A percentile compares a stretch with the other conserved stretches of the same genome.
These are phyloP conservation scores for Chytriomyces sp. DNA, from an alignment of 192 early-diverging fungal genomes.

Conservation along the genomic window DNA sequence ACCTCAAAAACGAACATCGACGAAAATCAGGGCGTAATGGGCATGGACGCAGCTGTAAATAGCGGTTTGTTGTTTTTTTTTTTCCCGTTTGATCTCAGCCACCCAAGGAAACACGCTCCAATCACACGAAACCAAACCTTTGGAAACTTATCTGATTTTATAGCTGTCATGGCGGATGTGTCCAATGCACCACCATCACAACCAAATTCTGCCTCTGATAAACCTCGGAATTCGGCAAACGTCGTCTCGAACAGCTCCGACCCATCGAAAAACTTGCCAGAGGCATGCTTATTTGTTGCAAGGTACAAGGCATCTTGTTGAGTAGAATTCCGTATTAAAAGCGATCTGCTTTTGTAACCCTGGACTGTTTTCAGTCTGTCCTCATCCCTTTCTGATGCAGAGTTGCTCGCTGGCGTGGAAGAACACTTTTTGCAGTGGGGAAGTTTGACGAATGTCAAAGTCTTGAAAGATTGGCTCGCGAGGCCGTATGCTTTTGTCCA, in stretches of 20 bases:
- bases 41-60: too few species aligned
- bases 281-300: constrained; percentile 76
- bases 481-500: constrained; percentile 83
- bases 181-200: too few species aligned
- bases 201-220: too few species aligned
- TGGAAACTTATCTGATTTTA: too few species aligned
- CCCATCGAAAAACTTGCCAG: constrained; percentile 39
- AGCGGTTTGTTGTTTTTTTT: too few species aligned
- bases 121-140: too few species aligned
- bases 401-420: constrained; percentile 61
- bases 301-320: constrained; percentile 51
- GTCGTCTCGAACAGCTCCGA: constrained; percentile 18
- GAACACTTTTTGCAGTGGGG: constrained; percentile 72
- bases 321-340: neutral
- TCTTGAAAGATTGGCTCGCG: constrained; percentile 72
- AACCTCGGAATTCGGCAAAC: neutral
- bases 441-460: constrained; percentile 67
- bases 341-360: neutral
- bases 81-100: too few species aligned
- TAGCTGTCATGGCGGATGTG: too few species aligned
- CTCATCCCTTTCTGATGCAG: constrained; percentile 53
- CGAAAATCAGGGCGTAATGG: too few species aligned
- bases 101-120: too few species aligned
- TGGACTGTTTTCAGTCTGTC: constrained; percentile 51
- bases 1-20: too few species aligned